Base-by-base conservation (phyloP, 139 green algal genomes). In the Micractinium sp. region DNA sequence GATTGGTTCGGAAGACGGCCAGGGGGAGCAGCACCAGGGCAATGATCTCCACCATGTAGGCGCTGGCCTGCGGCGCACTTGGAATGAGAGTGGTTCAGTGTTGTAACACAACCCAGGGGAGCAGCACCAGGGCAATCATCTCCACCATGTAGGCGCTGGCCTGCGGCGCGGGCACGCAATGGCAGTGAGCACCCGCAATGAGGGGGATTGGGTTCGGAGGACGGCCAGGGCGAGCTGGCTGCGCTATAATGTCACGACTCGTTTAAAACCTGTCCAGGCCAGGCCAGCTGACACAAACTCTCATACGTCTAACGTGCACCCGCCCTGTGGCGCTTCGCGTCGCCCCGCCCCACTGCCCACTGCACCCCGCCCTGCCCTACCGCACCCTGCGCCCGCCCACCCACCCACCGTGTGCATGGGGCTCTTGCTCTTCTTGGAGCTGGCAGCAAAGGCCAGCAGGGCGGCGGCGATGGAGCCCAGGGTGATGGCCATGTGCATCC, bases 401-500 rank as follows among this genome's bases (percentile, higher is more conserved):
- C 3, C 31, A 13, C 74, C 23, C 61, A 90, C 87, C 88, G 38
- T 67, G 76, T 91, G 90, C 90, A 90, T 89, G 33, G 81, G 83
- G 47, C 61, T 75, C 29, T 84, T 82, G 38, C 27, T 80, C 41
- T 93, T 89, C 3, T 90, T 71, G 18, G 88, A 79, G 27, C 41
- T 56, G 29, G 82, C 87, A 1, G 92, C 92, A 89, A 97, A 98
- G 67, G 94, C 94, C 41, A 97, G 93, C 92, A 98, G 93, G n/a
- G 95, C 95, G 5, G 95, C 92, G 12, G 91, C 93, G 81, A 98
- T 97, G 79, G 93, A 96, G 20, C 95, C 96, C 22, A 98, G 88
- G 20, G 96, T 98, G 88, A 99, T 94, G 9, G 95, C 92, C 97
- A 99, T 99, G 92, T 98, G 95, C 76, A 99, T 93, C 97, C 97